Base-by-base conservation (phyloP, 2,329 filamentous ascomycete genomes). In the Oidium heveae region DNA sequence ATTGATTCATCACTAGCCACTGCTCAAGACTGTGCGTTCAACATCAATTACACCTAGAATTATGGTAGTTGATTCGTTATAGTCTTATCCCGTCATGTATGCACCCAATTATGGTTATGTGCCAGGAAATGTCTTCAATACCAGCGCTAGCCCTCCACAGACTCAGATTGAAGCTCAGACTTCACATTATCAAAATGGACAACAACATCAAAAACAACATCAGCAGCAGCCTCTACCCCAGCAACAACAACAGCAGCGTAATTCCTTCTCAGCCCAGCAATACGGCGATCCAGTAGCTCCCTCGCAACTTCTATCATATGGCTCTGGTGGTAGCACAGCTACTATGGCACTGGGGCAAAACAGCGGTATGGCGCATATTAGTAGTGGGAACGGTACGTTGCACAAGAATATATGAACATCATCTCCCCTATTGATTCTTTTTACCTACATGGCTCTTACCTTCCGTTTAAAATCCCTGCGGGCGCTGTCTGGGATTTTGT, bases 341-440 rank as follows among this genome's bases (percentile, higher is more conserved):
- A 59, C 58, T 37, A 62, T 63, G 60, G 74, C 71, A 63, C 79
- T 80, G 75, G 79, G 80, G 76, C 76, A 75, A 67, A 62, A 63
- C 56, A 62, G 57, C 60, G 61, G 62, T 59, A 61, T 66, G 62
- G 58, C 63, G 62, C 63, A 64, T 58, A 62, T 65, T 60, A 55
- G 58, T 56, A 60, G 58, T 54, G 59, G 58, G 58, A 59, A 62
- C 53, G 61, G 64, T 64, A 64, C 58, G 63, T 64, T 60, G 58
- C 61, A 61, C 62, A 57, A 53, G 33, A 34, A 46, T 22, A 24
- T 36, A 37, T 50, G 22, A 46, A n/a, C 20, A 43, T 39, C 37
- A 50, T 52, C 51, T 12, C 53, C 51, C 55, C 9, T 44, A 55
- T 52, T 56, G 32, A 46, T 39, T 56, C 53, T 58, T n/a, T 20